Evolutionary conservation across 495 filamentous ascomycete species (phyloP).

Genomic region (Penicillium arizonense): DNA sequence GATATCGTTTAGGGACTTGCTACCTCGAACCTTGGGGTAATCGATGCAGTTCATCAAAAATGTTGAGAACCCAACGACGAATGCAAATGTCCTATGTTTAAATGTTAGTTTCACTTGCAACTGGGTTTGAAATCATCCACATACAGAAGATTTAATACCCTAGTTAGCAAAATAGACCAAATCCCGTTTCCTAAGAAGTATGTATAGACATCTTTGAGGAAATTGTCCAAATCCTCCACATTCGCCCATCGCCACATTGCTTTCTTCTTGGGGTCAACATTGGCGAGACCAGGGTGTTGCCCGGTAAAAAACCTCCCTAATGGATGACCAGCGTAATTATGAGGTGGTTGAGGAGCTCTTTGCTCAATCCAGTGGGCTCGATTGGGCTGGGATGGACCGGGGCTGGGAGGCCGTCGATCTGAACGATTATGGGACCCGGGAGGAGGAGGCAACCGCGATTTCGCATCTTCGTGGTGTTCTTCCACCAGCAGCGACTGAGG

Average conservation of each 20-base stretch:
- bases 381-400: conserved; percentile 51
- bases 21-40: conserved; percentile 71
- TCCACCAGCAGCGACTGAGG: conserved; percentile 87
- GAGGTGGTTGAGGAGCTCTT: conserved; percentile 57
- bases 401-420: conserved; percentile 19
- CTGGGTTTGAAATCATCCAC: conserved; percentile 20
- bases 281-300: conserved; percentile 41
- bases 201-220: conserved; percentile 84
- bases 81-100: conserved; percentile 58
- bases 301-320: conserved; percentile 33
- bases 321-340: conserved; percentile 16
- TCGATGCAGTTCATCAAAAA: conserved; percentile 88
- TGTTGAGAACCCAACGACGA: conserved; percentile 80
- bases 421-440: conserved; percentile 30
- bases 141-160: conserved; percentile 71
- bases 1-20: conserved; percentile 73
- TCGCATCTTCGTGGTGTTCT: conserved; percentile 39
- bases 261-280: conserved; percentile 69
- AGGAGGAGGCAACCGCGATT: conserved; percentile 34
- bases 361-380: conserved; percentile 67
- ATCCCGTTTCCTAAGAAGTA: conserved; percentile 86
- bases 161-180: conserved; percentile 79
- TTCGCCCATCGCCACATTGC: conserved; percentile 97
- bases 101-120: conserved; percentile 7
- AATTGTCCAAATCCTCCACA: conserved; percentile 86